phyloP scores from a whole-genome alignment of 1,284 basidiomycete species.

The Ganoderma lucidum region DNA sequence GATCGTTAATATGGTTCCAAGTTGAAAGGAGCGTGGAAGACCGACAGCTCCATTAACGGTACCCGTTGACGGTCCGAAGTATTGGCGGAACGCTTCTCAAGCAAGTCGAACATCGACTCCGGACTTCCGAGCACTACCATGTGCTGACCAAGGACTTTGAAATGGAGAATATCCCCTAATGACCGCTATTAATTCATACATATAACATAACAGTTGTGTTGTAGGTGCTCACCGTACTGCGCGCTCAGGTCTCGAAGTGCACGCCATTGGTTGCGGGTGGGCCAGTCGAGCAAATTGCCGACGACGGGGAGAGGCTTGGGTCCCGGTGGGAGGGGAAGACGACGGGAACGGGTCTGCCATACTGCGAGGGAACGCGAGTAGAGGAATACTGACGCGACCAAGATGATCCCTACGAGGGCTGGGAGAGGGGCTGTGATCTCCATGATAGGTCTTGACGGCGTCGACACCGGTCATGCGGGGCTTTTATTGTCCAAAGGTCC shows the following conservation, averaged over 20 bases:
- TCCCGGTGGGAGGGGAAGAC: conserved; percentile 16
- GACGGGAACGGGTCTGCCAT: neutral
- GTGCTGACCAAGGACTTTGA: conserved; percentile 33
- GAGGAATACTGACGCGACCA: neutral
- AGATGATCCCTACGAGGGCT: neutral
- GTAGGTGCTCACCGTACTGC: conserved; percentile 10
- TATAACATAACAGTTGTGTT: too few species aligned
- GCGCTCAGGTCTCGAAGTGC: neutral
- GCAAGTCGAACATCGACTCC: conserved; percentile 17
- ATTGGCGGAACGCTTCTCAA: conserved; percentile 26
- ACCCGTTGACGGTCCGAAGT: conserved; percentile 22
- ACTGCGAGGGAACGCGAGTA: neutral
- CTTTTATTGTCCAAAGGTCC: neutral
- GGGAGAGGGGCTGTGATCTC: neutral
- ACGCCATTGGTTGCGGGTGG: conserved; percentile 1
- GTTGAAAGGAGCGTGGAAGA: neutral
- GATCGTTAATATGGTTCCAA: neutral
- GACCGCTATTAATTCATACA: neutral
- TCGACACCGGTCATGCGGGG: neutral
- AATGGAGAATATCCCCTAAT: conserved; percentile 34
- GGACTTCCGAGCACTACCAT: conserved; percentile 32
- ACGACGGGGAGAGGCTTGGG: conserved; percentile 9
- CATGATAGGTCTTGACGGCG: neutral
- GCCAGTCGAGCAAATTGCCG: conserved; percentile 13
- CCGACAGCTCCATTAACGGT: neutral